phyloP scores from a whole-genome alignment of 768 basidiomycete species.

The Trametes cinnabarina region DNA sequence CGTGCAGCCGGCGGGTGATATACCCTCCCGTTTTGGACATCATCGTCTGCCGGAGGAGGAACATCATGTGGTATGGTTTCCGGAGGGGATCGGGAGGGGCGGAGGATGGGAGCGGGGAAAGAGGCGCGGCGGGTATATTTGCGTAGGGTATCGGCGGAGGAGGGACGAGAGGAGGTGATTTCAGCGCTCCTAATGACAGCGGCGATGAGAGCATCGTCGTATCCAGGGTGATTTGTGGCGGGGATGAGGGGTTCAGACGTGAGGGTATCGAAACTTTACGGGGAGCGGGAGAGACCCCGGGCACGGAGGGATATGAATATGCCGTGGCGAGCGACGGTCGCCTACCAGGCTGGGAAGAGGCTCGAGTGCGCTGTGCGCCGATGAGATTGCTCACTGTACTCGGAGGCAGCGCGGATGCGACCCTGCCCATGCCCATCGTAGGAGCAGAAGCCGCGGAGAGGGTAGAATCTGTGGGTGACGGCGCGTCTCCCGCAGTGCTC shows the following conservation, averaged over 20 bases:
- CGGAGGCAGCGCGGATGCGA: slow-evolving; percentile 41
- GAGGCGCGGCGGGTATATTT: slow-evolving; percentile 70
- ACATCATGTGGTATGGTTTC: slow-evolving; percentile 91
- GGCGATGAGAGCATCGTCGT: slow-evolving; percentile 48
- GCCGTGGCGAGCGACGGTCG: slow-evolving; percentile 57
- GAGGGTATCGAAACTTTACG: slow-evolving; percentile 66
- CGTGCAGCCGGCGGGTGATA: slow-evolving; percentile 80
- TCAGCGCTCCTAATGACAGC: slow-evolving; percentile 32
- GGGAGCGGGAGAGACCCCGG: slow-evolving; percentile 37
- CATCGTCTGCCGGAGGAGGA: slow-evolving; percentile 76
- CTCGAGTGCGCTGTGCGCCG: slow-evolving; percentile 52
- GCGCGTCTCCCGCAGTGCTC: slow-evolving; percentile 24
- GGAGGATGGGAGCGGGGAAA: slow-evolving; percentile 71
- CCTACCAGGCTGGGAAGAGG: slow-evolving; percentile 76
- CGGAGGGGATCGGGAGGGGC: slow-evolving; percentile 72
- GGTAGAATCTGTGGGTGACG: slow-evolving; percentile 41
- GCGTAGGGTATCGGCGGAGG: slow-evolving; percentile 49
- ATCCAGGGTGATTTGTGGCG: slow-evolving; percentile 48
- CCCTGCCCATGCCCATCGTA: slow-evolving; percentile 28
- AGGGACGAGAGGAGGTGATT: slow-evolving; percentile 37
- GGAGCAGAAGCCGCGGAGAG: slow-evolving; percentile 34
- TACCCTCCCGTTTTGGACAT: slow-evolving; percentile 80
- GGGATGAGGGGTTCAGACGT: slow-evolving; percentile 50
- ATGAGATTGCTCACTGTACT: slow-evolving; percentile 37
- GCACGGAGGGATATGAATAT: slow-evolving; percentile 52